A percentile compares a stretch with the other conserved stretches of the same genome.
Evolutionary conservation across 192 early-diverging fungal genomes (phyloP).

Genomic region (Gaertneriomyces semiglobifer): DNA sequence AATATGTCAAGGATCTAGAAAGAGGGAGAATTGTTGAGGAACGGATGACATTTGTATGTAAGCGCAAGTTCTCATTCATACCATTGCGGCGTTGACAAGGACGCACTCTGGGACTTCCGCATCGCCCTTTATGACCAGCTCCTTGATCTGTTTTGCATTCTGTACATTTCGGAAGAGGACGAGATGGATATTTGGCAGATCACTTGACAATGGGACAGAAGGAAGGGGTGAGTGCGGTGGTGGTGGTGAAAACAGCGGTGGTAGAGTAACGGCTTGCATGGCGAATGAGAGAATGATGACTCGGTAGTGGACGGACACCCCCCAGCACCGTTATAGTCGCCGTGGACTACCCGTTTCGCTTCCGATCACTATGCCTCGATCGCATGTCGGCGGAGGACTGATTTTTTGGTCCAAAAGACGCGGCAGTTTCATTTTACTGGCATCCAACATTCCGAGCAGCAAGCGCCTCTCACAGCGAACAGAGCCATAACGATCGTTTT

Average conservation of each 20-base stretch:
- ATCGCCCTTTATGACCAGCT: conserved; percentile 32
- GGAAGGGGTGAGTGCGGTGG: conserved; percentile 8
- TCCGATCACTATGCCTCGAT: too few species aligned
- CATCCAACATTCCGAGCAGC: too few species aligned
- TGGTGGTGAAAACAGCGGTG: conserved; percentile 29
- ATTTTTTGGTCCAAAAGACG: too few species aligned
- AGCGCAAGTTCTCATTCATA: neutral
- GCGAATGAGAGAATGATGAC: neutral
- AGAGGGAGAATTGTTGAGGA: neutral
- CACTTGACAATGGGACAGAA: conserved; percentile 3
- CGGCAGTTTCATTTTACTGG: too few species aligned
- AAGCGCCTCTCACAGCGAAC: too few species aligned
- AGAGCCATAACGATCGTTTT: too few species aligned
- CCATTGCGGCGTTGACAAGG: conserved; percentile 33
- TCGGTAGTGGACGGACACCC: too few species aligned
- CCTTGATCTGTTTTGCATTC: conserved; percentile 33
- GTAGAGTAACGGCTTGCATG: conserved; percentile 21
- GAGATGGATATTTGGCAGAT: conserved; percentile 21
- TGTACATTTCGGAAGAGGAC: conserved; percentile 29
- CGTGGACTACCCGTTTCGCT: too few species aligned
- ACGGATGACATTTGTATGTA: neutral
- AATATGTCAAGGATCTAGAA: conserved; percentile 33
- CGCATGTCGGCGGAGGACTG: too few species aligned
- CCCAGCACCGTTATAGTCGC: too few species aligned
- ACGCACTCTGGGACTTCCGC: conserved; percentile 32